Evolutionary conservation across 2,329 filamentous ascomycete species (phyloP), one percentile per base, ranked within the genome.

Genomic region (Colletotrichum gigasporum): DNA sequence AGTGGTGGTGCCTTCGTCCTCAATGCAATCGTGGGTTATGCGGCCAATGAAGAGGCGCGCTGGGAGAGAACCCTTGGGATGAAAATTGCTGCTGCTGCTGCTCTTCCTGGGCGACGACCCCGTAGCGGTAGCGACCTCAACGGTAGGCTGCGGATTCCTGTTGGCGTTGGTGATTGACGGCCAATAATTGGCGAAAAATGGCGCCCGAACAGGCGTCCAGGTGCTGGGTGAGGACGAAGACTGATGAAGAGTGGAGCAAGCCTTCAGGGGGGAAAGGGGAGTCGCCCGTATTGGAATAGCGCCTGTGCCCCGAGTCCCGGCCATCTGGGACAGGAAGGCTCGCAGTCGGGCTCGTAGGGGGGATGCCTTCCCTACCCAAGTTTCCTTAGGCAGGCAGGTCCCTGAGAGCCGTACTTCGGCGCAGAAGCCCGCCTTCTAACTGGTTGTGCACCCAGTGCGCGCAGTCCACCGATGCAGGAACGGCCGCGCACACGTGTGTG

Each of bases 251-350:
- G 50, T 63, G 62, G 62, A 26, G 41, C 44, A n/a, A 4, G 57
- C 24, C 50, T 45, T 65, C 50, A 57, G 50, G 62, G 56, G 58
- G 34, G 48, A 51, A 52, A 62, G 41, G 41, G 42, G 50, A 65
- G 55, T 56, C 18, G 42, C 18, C 50, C 50, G 57, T 18, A 63
- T 62, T 57, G 62, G 62, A 28, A 44, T 65, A 61, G 62, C 59
- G 50, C 34, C 9, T 47, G 53, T 47, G 53, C 58, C 47, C 41
- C 48, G 42, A 47, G 34, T 48, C 62, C 62, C 62, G 58, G 41
- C 62, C 63, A 63, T 65, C 45, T 65, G 62, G 62, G 55, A 63
- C 56, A 32, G 35, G 55, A 63, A 63, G 26, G 35, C 50, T 26
- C 45, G 52, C 28, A 28, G 10, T 34, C n/a, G 20, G 30, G 16